Percentiles rank a stretch among this genome's conserved stretches.
phyloP scores from a whole-genome alignment of 2,329 filamentous ascomycete species.

The Ophiocordyceps camponoti-rufipedis region DNA sequence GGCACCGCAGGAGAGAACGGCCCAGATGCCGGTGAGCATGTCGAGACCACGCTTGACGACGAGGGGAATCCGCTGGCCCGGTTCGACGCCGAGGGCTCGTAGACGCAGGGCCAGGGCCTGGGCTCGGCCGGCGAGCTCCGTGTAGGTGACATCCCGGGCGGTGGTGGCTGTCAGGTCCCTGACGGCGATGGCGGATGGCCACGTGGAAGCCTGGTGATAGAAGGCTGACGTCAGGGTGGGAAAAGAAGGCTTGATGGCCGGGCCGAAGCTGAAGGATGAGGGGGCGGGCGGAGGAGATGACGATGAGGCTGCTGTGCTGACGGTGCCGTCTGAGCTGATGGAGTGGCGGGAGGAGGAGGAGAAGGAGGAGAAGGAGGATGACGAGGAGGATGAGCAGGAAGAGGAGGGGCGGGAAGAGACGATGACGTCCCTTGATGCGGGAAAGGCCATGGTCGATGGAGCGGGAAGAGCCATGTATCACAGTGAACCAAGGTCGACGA shows the following conservation, averaged over 20 bases:
- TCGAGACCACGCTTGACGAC: slow-evolving; percentile 35
- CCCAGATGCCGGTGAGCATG: slow-evolving; percentile 38
- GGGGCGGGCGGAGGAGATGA: background rate
- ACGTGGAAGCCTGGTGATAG: slow-evolving; percentile 16
- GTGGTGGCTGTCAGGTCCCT: slow-evolving; percentile 14
- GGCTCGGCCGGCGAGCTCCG: slow-evolving; percentile 21
- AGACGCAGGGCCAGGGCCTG: slow-evolving; percentile 24
- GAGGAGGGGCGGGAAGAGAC: background rate
- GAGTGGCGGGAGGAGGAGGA: background rate
- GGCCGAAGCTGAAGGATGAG: slow-evolving; percentile 3
- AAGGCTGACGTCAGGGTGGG: slow-evolving; percentile 20
- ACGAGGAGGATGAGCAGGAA: slow-evolving; percentile 2
- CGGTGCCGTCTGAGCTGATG: background rate
- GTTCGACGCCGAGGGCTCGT: slow-evolving; percentile 17
- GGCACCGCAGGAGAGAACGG: slow-evolving; percentile 35
- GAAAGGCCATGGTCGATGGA: background rate
- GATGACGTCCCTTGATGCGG: background rate
- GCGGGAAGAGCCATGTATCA: no score
- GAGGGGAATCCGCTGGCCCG: slow-evolving; percentile 30
- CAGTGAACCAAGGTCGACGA: no score
- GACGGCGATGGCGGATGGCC: slow-evolving; percentile 20
- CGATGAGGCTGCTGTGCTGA: background rate
- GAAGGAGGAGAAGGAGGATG: background rate
- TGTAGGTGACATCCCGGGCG: slow-evolving; percentile 21
- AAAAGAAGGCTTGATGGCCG: slow-evolving; percentile 13